Conservation (phyloP, 768 basidiomycete genomes). For the Collybiopsis confluens region DNA sequence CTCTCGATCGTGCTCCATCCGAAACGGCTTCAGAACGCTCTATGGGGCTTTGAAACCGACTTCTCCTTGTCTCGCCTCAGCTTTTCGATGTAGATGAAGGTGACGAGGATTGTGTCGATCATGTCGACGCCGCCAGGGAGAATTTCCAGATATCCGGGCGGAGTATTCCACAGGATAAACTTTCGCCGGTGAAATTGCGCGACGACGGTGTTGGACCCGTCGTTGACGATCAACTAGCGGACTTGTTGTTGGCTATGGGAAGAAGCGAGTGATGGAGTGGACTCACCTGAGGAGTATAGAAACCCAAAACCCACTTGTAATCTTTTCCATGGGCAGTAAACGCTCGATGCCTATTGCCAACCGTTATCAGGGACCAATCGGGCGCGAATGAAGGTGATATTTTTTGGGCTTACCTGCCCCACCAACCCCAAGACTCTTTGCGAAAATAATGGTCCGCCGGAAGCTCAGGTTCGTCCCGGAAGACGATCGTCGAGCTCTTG, state of each 20-base stretch:
- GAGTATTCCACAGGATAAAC: constrained; percentile 7
- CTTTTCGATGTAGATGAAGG: neutral
- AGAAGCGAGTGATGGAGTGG: neutral
- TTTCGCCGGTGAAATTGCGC: constrained; percentile 16
- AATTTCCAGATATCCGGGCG: constrained; percentile 18
- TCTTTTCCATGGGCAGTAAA: constrained; percentile 21
- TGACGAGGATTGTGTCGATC: constrained; percentile 5
- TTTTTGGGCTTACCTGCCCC: constrained; percentile 16
- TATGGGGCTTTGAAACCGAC: neutral
- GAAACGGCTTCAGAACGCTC: neutral
- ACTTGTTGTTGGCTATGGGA: neutral
- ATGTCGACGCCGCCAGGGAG: constrained; percentile 21
- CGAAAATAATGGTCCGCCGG: constrained; percentile 21
- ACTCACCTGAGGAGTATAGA: constrained; percentile 9
- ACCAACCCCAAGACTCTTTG: constrained; percentile 17
- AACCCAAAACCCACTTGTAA: constrained; percentile 20
- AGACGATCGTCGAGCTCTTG: constrained; percentile 23
- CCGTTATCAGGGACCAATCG: neutral
- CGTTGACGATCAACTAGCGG: constrained; percentile 17
- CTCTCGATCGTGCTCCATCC: neutral
- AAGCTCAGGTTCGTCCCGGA: constrained; percentile 19
- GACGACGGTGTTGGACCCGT: constrained; percentile 14
- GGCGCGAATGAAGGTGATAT: neutral
- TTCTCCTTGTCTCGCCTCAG: neutral
- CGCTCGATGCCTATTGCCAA: constrained; percentile 10